Conservation (phyloP, 2,329 filamentous ascomycete species). For the Gyromitra esculenta region DNA sequence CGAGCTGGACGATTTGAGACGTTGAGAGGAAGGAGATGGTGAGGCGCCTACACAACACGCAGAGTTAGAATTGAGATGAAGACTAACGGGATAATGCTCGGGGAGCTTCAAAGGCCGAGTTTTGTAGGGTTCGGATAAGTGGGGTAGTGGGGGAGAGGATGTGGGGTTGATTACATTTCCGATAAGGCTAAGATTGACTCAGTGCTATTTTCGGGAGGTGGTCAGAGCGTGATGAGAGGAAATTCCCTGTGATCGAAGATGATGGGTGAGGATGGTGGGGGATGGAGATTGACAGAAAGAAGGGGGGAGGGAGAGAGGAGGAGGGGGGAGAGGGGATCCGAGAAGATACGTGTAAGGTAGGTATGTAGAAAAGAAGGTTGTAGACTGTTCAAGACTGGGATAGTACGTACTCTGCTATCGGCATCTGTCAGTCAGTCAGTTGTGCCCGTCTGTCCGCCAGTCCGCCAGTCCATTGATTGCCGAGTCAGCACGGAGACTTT, state of each 20-base stretch:
- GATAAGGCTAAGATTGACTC: conserved; percentile 40
- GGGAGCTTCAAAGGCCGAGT: conserved; percentile 10
- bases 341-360: conserved; percentile 32
- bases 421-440: too few species aligned
- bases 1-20: conserved; percentile 80
- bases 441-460: not conserved
- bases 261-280: conserved; percentile 16
- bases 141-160: conserved; percentile 42
- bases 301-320: not conserved
- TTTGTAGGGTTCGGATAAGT: conserved; percentile 38
- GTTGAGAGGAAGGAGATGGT: conserved; percentile 82
- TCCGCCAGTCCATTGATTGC: not conserved
- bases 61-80: conserved; percentile 27
- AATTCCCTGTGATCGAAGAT: conserved; percentile 12
- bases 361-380: conserved; percentile 10
- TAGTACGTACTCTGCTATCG: not conserved
- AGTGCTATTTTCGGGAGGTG: conserved; percentile 38
- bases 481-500: conserved; percentile 1
- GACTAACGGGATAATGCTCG: not conserved
- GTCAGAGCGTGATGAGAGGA: conserved; percentile 23
- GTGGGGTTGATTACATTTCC: conserved; percentile 41
- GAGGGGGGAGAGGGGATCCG: conserved; percentile 26
- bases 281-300: conserved; percentile 14
- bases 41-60: conserved; percentile 72
- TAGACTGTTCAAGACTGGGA: not conserved